These are phyloP conservation scores for Kwoniella sp. DNA, from an alignment of 768 basidiomycete genomes.

Conservation along the genomic window DNA sequence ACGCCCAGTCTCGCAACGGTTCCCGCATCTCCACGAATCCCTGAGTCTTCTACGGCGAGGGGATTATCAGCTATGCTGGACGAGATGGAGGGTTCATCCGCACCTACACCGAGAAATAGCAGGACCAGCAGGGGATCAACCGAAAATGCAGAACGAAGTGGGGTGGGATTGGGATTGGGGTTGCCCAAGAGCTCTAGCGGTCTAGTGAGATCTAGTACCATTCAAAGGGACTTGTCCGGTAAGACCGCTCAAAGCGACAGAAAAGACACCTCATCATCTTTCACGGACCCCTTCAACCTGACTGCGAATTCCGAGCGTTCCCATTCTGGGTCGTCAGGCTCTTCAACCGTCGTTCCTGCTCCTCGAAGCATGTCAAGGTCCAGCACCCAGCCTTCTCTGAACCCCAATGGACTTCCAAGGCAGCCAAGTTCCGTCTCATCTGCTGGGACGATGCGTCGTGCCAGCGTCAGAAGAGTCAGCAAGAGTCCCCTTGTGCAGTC, in stretches of 20 bases:
- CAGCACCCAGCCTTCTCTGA: slow-evolving; percentile 24
- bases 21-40: slow-evolving; percentile 34
- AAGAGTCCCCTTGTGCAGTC: slow-evolving; percentile 29
- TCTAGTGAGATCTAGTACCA: slow-evolving; percentile 2
- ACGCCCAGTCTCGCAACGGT: slow-evolving; percentile 37
- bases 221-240: slow-evolving; percentile 10
- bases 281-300: slow-evolving; percentile 23
- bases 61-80: slow-evolving; percentile 21
- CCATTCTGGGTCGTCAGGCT: slow-evolving; percentile 31
- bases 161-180: slow-evolving; percentile 27
- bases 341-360: slow-evolving; percentile 21
- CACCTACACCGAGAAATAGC: slow-evolving; percentile 10
- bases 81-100: slow-evolving; percentile 13
- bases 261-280: background rate
- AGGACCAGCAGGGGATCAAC: background rate
- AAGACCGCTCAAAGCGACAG: background rate
- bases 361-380: slow-evolving; percentile 23
- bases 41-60: slow-evolving; percentile 10
- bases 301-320: slow-evolving; percentile 17
- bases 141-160: slow-evolving; percentile 6
- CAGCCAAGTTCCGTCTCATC: slow-evolving; percentile 4
- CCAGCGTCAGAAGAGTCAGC: slow-evolving; percentile 17
- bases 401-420: slow-evolving; percentile 5
- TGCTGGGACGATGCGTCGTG: background rate
- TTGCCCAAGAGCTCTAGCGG: slow-evolving; percentile 27